Evolutionary conservation across 192 early-diverging fungal species (phyloP).

Genomic region (Backusella circina): DNA sequence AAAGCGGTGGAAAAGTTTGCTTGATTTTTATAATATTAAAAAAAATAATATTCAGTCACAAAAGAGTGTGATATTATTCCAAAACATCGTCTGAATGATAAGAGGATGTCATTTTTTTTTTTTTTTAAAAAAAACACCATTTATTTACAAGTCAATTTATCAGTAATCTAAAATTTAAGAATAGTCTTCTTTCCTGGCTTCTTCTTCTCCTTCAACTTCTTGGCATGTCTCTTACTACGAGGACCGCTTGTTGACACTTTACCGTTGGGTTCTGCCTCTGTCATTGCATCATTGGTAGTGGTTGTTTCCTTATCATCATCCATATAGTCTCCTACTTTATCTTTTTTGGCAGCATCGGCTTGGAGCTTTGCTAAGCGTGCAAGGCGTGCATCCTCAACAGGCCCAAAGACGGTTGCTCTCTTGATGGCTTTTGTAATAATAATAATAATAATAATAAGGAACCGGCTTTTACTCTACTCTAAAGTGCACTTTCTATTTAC

Average conservation of each 20-base stretch:
- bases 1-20: neutral
- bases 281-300: constrained; percentile 20
- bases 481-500: constrained; percentile 7
- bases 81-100: too few relatives aligned
- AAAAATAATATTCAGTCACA: neutral
- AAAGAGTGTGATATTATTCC: neutral
- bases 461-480: too few relatives aligned
- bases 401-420: constrained; percentile 49
- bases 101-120: neutral
- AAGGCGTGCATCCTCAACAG: constrained; percentile 51
- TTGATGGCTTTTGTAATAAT: constrained; percentile 43
- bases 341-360: constrained; percentile 23
- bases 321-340: constrained; percentile 14
- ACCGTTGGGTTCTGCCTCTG: constrained; percentile 26
- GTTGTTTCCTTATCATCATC: constrained; percentile 6
- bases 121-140: neutral
- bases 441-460: neutral
- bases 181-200: constrained; percentile 12
- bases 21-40: neutral
- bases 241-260: constrained; percentile 51
- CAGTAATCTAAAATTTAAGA: constrained; percentile 8
- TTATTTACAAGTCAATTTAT: neutral
- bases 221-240: constrained; percentile 20
- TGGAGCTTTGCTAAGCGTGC: constrained; percentile 39
- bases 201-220: constrained; percentile 27